Base-by-base conservation (phyloP, 257 asterid genomes). In the Gentiana dahurica region DNA sequence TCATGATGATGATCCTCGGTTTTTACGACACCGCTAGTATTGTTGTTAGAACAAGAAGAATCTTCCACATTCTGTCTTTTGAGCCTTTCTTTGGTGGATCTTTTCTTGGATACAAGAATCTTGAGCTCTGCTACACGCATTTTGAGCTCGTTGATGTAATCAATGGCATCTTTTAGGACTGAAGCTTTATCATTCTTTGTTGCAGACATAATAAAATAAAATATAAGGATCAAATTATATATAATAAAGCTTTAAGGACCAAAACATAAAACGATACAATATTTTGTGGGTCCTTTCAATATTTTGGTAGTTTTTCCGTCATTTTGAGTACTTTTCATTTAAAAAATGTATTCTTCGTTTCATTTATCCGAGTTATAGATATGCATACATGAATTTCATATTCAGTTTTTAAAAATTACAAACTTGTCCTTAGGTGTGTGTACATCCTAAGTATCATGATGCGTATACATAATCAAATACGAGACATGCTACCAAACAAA, bases 61-160 rank as follows among this genome's bases (percentile, higher is more conserved):
- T 65, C 70, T 55, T 78, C 83, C 1, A 64, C 63, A 37, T 75
- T 85, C 5, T 79, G 83, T 82, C 70, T 82, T 61, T 84, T 87
- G 2, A 73, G 66, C 76, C 86, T 84, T 50, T 84, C 95, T 45
- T 62, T 80, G 4, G 59, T 71, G 58, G 79, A 77, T 60, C 95
- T 79, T 76, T 82, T 91, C 78, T 82, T 79, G 79, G 81, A 91
- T 62, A 66, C 64, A 65, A 70, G 65, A 12, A 66, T 66, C 46
- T 63, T 70, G 1, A 70, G 72, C 2, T 60, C 72, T 4, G 47
- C 55, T 56, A 68, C 75, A 6, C 66, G 60, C 60, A 68, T 68
- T 33, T 60, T 70, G 2, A 73, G 69, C 59, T 68, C 79, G 49
- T 62, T 61, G 34, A 73, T 73, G 56, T 73, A 73, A n/a, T 44